phyloP scores from a whole-genome alignment of 1,284 basidiomycete genomes.

The Apiotrichum brassicae region DNA sequence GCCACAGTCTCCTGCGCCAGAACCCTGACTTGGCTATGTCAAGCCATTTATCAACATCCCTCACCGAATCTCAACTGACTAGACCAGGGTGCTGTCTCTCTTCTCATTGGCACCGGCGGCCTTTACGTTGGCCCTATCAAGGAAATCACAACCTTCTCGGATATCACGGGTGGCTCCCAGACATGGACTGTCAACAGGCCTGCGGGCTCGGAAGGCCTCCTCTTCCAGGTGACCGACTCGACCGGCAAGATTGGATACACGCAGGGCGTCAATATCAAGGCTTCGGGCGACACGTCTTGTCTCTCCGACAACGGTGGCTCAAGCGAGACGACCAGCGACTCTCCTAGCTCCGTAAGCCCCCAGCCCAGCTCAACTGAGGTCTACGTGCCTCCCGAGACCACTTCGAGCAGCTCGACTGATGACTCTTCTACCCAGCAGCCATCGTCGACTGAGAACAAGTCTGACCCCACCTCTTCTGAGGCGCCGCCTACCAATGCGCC shows the following conservation, averaged over 20 bases:
- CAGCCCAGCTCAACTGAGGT: no score
- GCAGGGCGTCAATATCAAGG: conserved; percentile 36
- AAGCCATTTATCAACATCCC: neutral
- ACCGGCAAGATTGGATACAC: conserved; percentile 33
- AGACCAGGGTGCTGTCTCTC: conserved; percentile 27
- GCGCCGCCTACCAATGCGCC: no score
- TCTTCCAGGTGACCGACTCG: conserved; percentile 41
- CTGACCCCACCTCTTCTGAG: no score
- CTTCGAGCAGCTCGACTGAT: no score
- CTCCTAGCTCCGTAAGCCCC: no score
- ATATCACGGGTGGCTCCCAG: conserved; percentile 15
- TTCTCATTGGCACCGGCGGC: conserved; percentile 38
- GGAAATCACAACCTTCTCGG: conserved; percentile 18
- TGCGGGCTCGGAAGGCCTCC: conserved; percentile 24
- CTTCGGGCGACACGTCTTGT: conserved; percentile 28
- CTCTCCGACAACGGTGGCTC: conserved; percentile 9
- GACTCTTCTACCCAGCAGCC: no score
- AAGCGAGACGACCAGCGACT: no score
- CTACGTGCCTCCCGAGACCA: no score
- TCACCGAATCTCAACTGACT: neutral
- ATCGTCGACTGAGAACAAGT: no score
- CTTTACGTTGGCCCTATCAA: conserved; percentile 34
- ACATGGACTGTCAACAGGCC: conserved; percentile 34
- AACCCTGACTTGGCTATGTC: no score
- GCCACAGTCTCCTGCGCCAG: neutral